These are phyloP conservation scores for Termitomyces sp. DNA, from an alignment of 768 basidiomycete species.

Conservation along the genomic window DNA sequence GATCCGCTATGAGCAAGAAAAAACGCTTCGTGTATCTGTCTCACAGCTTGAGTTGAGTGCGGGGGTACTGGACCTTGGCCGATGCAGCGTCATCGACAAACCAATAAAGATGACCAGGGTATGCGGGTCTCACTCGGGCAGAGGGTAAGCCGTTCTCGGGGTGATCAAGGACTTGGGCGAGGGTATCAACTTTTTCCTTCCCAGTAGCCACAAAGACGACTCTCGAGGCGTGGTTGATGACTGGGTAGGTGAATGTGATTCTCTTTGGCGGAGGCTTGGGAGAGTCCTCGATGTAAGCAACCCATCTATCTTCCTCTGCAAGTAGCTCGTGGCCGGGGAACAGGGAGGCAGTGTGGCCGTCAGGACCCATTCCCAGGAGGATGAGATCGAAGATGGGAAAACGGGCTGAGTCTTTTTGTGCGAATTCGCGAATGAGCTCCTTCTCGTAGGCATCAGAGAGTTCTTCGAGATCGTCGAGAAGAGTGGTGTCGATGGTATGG, in stretches of 20 bases:
- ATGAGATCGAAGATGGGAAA: constrained; percentile 98
- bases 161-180: constrained; percentile 69
- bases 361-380: constrained; percentile 93
- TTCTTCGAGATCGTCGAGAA: constrained; percentile 73
- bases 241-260: constrained; percentile 89
- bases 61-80: constrained; percentile 51
- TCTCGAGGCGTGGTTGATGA: constrained; percentile 83
- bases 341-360: constrained; percentile 97
- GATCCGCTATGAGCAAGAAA: background rate
- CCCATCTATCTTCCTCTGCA: constrained; percentile 87
- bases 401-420: constrained; percentile 86
- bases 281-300: constrained; percentile 87
- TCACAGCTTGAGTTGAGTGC: constrained; percentile 53
- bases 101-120: constrained; percentile 89
- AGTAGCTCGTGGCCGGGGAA: constrained; percentile 92
- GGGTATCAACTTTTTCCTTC: constrained; percentile 71
- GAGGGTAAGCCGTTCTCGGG: constrained; percentile 80
- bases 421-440: constrained; percentile 85
- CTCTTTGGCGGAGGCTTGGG: constrained; percentile 90
- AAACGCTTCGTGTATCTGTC: background rate
- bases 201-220: constrained; percentile 90
- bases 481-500: constrained; percentile 69
- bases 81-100: constrained; percentile 89
- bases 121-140: constrained; percentile 70
- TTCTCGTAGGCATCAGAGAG: constrained; percentile 79